A percentile compares a stretch with the other conserved stretches of the same genome.
phyloP scores from a whole-genome alignment of 257 asterid species.

The Solanum bukasovii region DNA sequence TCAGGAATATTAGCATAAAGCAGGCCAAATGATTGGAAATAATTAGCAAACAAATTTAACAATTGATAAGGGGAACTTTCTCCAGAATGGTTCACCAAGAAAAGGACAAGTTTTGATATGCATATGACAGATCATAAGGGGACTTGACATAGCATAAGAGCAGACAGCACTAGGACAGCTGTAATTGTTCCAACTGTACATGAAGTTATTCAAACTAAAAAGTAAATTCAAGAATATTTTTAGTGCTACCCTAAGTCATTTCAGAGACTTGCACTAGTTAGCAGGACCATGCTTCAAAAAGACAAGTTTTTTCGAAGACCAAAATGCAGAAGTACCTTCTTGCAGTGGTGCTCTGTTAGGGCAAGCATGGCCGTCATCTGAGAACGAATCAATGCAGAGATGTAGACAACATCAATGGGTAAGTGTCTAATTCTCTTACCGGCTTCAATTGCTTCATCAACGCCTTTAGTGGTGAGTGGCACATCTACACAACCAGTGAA shows the following conservation, averaged over 20 bases:
- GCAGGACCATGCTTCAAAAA: neutral
- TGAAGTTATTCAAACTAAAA: neutral
- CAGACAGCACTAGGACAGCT: neutral
- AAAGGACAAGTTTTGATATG: neutral
- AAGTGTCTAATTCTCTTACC: conserved; percentile 70
- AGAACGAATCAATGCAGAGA: conserved; percentile 77
- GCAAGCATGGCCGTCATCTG: conserved; percentile 97
- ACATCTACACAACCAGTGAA: conserved; percentile 95
- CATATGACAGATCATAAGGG: neutral
- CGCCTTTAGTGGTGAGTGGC: conserved; percentile 77
- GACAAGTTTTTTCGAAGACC: neutral
- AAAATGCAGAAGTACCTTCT: conserved; percentile 40
- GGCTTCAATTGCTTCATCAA: conserved; percentile 84
- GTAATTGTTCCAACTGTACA: neutral
- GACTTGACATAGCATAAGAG: neutral
- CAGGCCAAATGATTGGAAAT: neutral
- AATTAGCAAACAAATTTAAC: neutral
- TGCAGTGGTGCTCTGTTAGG: conserved; percentile 69
- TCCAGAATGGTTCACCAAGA: neutral
- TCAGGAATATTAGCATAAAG: neutral
- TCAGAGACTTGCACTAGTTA: neutral
- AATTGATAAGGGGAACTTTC: neutral
- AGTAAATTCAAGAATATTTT: neutral
- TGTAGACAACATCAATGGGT: conserved; percentile 75
- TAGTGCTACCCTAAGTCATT: neutral